Evolutionary conservation across 768 basidiomycete genomes (phyloP).

Genomic region (Butyriboletus loyo): DNA sequence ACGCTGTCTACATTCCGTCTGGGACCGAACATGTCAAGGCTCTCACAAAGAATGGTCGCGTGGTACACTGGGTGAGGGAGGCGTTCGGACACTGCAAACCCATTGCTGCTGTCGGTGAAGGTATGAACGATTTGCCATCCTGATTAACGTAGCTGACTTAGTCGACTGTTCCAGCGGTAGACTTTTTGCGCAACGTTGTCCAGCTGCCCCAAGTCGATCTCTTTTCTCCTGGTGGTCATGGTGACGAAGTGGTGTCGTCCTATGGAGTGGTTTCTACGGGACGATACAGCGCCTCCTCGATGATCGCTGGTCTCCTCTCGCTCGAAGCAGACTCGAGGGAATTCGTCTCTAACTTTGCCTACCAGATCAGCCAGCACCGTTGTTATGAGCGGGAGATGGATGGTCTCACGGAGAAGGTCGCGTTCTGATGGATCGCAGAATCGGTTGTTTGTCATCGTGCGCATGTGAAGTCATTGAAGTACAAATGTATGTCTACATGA

Average conservation of each 20-base stretch:
- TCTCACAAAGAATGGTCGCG: constrained; percentile 61
- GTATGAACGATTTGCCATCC: constrained; percentile 17
- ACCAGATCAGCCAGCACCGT: constrained; percentile 63
- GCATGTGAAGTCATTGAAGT: neutral
- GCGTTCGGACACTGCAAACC: constrained; percentile 85
- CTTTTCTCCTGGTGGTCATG: constrained; percentile 30
- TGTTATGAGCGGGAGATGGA: constrained; percentile 62
- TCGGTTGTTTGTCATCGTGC: neutral
- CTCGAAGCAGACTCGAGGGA: constrained; percentile 47
- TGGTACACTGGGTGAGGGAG: constrained; percentile 80
- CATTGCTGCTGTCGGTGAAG: constrained; percentile 74
- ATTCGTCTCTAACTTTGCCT: constrained; percentile 57
- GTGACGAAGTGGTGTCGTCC: constrained; percentile 45
- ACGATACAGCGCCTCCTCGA: constrained; percentile 42
- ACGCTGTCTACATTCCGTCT: constrained; percentile 76
- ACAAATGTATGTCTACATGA: neutral
- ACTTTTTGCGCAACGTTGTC: constrained; percentile 46
- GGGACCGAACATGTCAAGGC: constrained; percentile 58
- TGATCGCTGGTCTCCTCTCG: constrained; percentile 38
- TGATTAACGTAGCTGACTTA: neutral
- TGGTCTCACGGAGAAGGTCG: constrained; percentile 51
- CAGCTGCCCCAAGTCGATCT: constrained; percentile 44
- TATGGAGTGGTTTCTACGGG: constrained; percentile 65
- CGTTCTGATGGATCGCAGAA: constrained; percentile 32
- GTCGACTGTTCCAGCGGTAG: constrained; percentile 37